phyloP scores from a whole-genome alignment of 176 grass and related monocot genomes.

The Juncus inflexus region DNA sequence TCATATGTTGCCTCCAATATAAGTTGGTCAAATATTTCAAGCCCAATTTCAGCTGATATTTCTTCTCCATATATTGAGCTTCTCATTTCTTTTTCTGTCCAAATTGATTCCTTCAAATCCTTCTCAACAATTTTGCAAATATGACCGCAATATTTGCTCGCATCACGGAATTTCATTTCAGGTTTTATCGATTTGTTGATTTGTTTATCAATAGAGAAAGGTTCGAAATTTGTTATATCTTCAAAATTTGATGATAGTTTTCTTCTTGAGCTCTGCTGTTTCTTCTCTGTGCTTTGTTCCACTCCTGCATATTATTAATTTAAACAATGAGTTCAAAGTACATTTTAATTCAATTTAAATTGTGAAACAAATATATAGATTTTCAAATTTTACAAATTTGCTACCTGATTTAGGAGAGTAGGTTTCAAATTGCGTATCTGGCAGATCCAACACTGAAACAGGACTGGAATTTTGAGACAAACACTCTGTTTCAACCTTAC shows the following conservation, averaged over 20 bases:
- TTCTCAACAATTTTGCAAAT: conserved; percentile 15
- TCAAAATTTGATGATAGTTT: conserved; percentile 17
- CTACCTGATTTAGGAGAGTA: conserved; percentile 50
- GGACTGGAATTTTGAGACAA: conserved; percentile 44
- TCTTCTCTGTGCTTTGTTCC: conserved; percentile 3
- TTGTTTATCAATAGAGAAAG: not conserved
- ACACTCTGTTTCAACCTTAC: conserved; percentile 15
- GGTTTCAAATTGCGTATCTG: conserved; percentile 26
- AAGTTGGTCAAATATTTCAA: conserved; percentile 6
- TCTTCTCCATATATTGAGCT: conserved; percentile 6
- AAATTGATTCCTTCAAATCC: conserved; percentile 28
- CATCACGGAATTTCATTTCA: not conserved
- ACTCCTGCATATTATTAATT: conserved; percentile 3
- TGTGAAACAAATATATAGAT: not conserved
- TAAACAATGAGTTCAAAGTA: no score
- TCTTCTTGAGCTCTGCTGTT: conserved; percentile 9
- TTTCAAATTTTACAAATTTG: not conserved
- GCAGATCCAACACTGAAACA: conserved; percentile 65
- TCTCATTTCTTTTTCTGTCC: conserved; percentile 22
- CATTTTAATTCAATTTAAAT: conserved; percentile 10
- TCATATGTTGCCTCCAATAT: conserved; percentile 15
- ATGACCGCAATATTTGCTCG: not conserved
- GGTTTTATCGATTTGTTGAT: not conserved
- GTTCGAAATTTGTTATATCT: not conserved
- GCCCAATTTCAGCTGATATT: conserved; percentile 1